These are phyloP conservation scores for Boletellus deceptivus DNA, from an alignment of 1,284 basidiomycete genomes.

Conservation along the genomic window DNA sequence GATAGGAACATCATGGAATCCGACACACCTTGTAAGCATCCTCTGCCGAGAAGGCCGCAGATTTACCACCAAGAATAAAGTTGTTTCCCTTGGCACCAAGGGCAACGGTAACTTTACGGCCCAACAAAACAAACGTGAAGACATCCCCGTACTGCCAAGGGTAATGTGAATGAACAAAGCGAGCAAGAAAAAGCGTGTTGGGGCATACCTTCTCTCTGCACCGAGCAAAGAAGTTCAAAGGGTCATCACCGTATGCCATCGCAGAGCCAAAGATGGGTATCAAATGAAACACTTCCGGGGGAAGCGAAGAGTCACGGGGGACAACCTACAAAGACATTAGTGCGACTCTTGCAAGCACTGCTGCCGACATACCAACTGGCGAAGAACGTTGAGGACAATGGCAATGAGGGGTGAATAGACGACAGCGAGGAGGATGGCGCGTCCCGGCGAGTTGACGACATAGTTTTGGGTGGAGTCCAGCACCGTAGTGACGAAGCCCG, in stretches of 20 bases:
- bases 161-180: slow-evolving; percentile 2
- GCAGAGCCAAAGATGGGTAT: slow-evolving; percentile 79
- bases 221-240: slow-evolving; percentile 71
- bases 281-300: slow-evolving; percentile 79
- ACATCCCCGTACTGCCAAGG: slow-evolving; percentile 62
- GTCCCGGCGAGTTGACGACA: slow-evolving; percentile 24
- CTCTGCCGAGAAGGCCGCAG: slow-evolving; percentile 91
- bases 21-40: slow-evolving; percentile 86
- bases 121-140: slow-evolving; percentile 94
- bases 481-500: slow-evolving; percentile 25
- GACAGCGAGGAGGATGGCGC: slow-evolving; percentile 20
- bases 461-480: slow-evolving; percentile 21
- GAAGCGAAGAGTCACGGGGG: slow-evolving; percentile 56
- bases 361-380: slow-evolving; percentile 51
- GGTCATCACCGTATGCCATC: slow-evolving; percentile 76
- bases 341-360: not conserved
- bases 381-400: slow-evolving; percentile 58
- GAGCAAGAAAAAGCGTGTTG: slow-evolving; percentile 11
- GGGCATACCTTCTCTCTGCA: slow-evolving; percentile 80
- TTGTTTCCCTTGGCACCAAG: slow-evolving; percentile 93
- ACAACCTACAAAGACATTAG: slow-evolving; percentile 38
- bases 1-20: not conserved
- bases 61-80: slow-evolving; percentile 92
- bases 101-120: slow-evolving; percentile 88
- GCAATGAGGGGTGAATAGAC: slow-evolving; percentile 42